phyloP scores from a whole-genome alignment of 1,139 yeast genomes.

The Debaryomyces udenii region DNA sequence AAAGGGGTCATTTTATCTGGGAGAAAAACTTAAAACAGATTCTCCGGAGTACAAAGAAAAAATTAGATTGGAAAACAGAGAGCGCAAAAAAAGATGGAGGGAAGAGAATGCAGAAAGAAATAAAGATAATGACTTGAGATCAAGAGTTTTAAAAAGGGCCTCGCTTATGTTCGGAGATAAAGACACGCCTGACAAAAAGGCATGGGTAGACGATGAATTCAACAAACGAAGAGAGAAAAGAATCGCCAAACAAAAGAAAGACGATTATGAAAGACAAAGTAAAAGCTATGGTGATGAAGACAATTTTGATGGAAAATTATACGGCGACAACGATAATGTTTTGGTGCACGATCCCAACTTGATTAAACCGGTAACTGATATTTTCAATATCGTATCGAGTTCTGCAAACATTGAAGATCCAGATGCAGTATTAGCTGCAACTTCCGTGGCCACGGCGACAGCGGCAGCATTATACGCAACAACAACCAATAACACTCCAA shows the following conservation, averaged over 20 bases:
- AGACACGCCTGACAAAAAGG: constrained; percentile 54
- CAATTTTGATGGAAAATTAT: constrained; percentile 5
- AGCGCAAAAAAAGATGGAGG: constrained; percentile 90
- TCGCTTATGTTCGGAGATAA: constrained; percentile 63
- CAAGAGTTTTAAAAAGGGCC: constrained; percentile 77
- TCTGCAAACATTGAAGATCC: constrained; percentile 39
- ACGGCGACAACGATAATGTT: constrained; percentile 11
- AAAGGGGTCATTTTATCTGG: constrained; percentile 19
- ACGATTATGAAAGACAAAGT: constrained; percentile 20
- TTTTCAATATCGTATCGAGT: constrained; percentile 40
- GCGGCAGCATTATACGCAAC: constrained; percentile 37
- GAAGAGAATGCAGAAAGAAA: constrained; percentile 79
- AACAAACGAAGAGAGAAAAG: constrained; percentile 65
- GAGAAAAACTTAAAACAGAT: constrained; percentile 33
- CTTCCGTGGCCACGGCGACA: constrained; percentile 42
- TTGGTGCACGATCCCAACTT: constrained; percentile 25
- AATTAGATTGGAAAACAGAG: constrained; percentile 71
- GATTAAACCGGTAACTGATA: constrained; percentile 35
- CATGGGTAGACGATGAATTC: constrained; percentile 81
- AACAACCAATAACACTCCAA: constrained; percentile 14
- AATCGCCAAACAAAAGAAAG: constrained; percentile 38
- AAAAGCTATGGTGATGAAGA: constrained; percentile 9
- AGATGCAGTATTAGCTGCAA: constrained; percentile 41
- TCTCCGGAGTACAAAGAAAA: constrained; percentile 55
- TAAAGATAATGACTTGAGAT: constrained; percentile 82